Evolutionary conservation across 2,329 filamentous ascomycete genomes (phyloP).

Genomic region (Blastomyces parvus): DNA sequence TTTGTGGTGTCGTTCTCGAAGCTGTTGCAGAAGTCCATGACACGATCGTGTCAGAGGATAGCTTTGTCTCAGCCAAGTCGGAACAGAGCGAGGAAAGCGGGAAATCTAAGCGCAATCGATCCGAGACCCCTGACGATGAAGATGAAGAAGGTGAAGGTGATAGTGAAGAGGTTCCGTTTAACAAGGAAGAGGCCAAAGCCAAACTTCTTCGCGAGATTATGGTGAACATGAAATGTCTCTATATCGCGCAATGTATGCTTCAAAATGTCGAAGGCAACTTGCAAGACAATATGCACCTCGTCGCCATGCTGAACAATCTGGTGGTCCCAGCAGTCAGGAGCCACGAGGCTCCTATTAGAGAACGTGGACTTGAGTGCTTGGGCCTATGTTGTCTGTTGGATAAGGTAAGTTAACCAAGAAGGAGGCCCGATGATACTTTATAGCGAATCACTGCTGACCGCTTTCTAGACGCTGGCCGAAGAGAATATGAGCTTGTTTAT

Average conservation of each 20-base stretch:
- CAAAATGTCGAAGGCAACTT: constrained; percentile 82
- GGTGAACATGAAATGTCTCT: constrained; percentile 96
- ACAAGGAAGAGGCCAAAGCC: constrained; percentile 57
- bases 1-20: constrained; percentile 59
- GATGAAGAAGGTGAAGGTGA: constrained; percentile 45
- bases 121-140: constrained; percentile 46
- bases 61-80: constrained; percentile 87
- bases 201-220: constrained; percentile 69
- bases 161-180: constrained; percentile 41
- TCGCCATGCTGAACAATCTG: constrained; percentile 95
- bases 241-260: constrained; percentile 96
- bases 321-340: constrained; percentile 91
- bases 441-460: not conserved
- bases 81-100: constrained; percentile 63
- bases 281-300: constrained; percentile 81
- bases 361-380: constrained; percentile 79
- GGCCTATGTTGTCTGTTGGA: constrained; percentile 87
- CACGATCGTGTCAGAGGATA: constrained; percentile 69
- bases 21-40: constrained; percentile 95
- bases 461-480: constrained; percentile 61
- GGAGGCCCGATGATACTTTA: not conserved
- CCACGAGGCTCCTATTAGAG: constrained; percentile 84
- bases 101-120: constrained; percentile 33
- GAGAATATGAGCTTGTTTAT: constrained; percentile 90
- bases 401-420: constrained; percentile 44